Evolutionary conservation across 495 filamentous ascomycete genomes (phyloP), one percentile per base, ranked within the genome.

Genomic region (Endocarpon pusillum): DNA sequence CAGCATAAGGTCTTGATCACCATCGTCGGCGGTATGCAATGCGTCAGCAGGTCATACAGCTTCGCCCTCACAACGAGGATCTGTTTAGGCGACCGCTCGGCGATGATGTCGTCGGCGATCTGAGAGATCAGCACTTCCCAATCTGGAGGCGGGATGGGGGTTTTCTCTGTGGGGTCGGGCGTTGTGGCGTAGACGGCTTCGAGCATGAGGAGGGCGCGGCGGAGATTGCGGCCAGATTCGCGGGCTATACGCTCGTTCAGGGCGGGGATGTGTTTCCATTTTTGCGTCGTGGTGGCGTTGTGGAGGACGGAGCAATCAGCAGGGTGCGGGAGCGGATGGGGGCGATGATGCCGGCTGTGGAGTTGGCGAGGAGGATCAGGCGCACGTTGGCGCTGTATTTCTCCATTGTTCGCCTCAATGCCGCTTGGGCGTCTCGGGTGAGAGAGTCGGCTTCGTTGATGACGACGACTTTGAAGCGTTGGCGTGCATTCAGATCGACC

Each of bases 371-470:
- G 29, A 97, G 58, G 31, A 97, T 94, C 44, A 97, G 57, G 21
- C 89, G 64, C 41, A 97, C 43, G 53, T 96, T 97, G 15, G 89
- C 87, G 41, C 77, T 84, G 58, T 97, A 97, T 62, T 97, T 97
- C 61, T 97, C 89, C 89, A 97, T 97, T 0, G 89, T 97, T 36
- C 89, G 66, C 50, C 89, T 71, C 50, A 97, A 62, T 33, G 89
- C 89, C 1, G 91, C 91, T 57, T 97, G 89, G 4, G 89, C 89
- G 68, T 97, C 89, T 26, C 89, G 60, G 1, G 78, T 91, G 31
- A 97, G 61, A 45, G 93, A 79, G 45, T 97, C 91, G n/a, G 89
- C 89, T 59, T 97, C 89, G 47, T 97, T 97, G 63, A 97, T 94
- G 22, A 97, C 85, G 2, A 97, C 91, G 9, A 97, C 83, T 60